Base-by-base conservation (phyloP, 176 grass and related monocot species). In the maize (Zea mays) region DNA sequence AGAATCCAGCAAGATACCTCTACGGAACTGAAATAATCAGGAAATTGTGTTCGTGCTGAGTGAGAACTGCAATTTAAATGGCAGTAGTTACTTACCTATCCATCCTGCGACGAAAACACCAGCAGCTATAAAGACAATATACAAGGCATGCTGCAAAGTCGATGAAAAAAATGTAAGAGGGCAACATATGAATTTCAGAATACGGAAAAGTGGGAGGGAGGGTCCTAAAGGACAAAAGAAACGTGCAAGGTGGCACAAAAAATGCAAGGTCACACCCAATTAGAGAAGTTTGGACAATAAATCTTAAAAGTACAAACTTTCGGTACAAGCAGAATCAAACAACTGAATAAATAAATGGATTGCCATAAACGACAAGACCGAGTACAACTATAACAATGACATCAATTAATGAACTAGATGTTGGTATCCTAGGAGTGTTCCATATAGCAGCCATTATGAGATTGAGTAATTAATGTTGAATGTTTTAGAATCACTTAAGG, bases 1-100 rank as follows among this genome's bases (percentile, higher is more conserved):
- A 99, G 85, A 92, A 99, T 99, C 96, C 96, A 99, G 69, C 96
- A 99, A 4, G 96, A 95, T 68, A 99, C 96, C 92, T 99, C 96
- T 99, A 46, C 47, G 81, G 35, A 81, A 83, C 69, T 48, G 8
- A 63, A 83, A 73, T 46, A 69, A 80, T 93, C 73, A 88, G 70
- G 36, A 67, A 82, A 51, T 74, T 48, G 47, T 34, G 45, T 59
- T 73, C 35, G 61, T 62, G 56, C 16, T 35, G 8, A 49, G 58
- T 21, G 44, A 59, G 34, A 69, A 40, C 5, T 39, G 35, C 7
- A 56, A 5, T 81, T 73, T 39, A 52, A 79, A 81, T 42, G 1
- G 8, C 85, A 83, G 81, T 15, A 33, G 70, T 67, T 34, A 75
- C 75, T 85, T 88, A 99, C 96, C 96, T 79, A 99, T 95, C 96